These are phyloP conservation scores for Trichoderma lentiforme DNA, from an alignment of 2,329 filamentous ascomycete species.

Conservation along the genomic window DNA sequence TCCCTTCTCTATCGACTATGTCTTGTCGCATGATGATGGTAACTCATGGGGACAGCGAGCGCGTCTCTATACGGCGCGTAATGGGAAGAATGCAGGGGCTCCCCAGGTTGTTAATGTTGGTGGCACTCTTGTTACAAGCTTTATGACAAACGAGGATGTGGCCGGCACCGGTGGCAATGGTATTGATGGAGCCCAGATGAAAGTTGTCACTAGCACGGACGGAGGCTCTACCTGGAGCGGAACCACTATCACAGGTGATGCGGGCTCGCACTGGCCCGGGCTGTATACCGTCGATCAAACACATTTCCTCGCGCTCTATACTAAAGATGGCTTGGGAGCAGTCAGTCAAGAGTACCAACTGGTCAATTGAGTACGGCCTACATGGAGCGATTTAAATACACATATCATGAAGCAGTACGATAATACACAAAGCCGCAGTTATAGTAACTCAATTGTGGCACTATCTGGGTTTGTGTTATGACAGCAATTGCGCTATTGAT, in stretches of 20 bases:
- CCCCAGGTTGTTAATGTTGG: conserved; percentile 34
- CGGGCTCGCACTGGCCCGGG: not conserved
- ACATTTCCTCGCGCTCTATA: not conserved
- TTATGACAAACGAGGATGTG: conserved; percentile 44
- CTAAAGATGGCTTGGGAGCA: not conserved
- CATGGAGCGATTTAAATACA: no score
- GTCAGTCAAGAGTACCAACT: not conserved
- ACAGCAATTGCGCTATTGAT: no score
- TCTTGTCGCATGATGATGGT: conserved; percentile 41
- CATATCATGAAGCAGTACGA: no score
- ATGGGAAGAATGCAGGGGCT: conserved; percentile 19
- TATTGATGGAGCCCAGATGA: not conserved
- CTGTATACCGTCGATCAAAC: not conserved
- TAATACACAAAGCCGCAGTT: no score
- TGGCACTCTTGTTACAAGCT: conserved; percentile 39
- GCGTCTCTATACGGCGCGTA: conserved; percentile 35
- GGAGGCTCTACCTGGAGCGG: not conserved
- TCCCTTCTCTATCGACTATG: conserved; percentile 21
- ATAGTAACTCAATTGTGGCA: no score
- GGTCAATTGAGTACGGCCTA: not conserved
- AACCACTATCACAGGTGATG: not conserved
- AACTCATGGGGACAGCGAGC: conserved; percentile 37
- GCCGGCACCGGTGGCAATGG: not conserved
- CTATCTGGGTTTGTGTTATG: no score
- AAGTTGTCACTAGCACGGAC: not conserved